These are phyloP conservation scores for Cutaneotrichosporon sp. DNA, from an alignment of 1,284 basidiomycete genomes.

Conservation along the genomic window DNA sequence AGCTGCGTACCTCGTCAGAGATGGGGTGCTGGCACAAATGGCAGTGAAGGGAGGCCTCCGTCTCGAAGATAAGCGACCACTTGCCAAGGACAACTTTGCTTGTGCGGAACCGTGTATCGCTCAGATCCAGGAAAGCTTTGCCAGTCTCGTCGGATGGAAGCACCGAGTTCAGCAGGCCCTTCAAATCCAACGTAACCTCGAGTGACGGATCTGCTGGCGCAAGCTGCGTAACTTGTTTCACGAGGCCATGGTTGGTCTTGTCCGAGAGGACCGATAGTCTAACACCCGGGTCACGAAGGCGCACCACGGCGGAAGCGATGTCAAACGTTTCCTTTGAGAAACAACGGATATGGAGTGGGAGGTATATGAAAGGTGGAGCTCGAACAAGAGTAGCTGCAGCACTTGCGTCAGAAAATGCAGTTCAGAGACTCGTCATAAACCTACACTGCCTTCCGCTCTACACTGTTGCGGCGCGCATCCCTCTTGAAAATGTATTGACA, in stretches of 20 bases:
- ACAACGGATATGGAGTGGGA: slow-evolving; percentile 58
- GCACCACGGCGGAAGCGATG: slow-evolving; percentile 14
- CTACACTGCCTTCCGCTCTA: slow-evolving; percentile 45
- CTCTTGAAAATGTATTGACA: slow-evolving; percentile 38
- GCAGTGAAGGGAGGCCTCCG: slow-evolving; percentile 53
- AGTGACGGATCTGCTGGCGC: not conserved
- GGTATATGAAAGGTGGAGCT: slow-evolving; percentile 26
- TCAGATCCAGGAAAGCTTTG: slow-evolving; percentile 61
- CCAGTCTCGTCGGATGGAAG: slow-evolving; percentile 55
- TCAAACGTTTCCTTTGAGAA: slow-evolving; percentile 60
- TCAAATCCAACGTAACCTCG: not conserved
- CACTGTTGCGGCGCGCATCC: slow-evolving; percentile 40
- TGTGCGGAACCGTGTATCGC: slow-evolving; percentile 59
- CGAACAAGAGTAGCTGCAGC: slow-evolving; percentile 47
- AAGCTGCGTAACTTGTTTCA: not conserved
- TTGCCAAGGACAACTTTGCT: slow-evolving; percentile 30
- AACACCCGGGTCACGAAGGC: not conserved
- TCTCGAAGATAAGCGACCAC: slow-evolving; percentile 22
- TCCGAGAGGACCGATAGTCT: slow-evolving; percentile 26
- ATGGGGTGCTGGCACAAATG: slow-evolving; percentile 59
- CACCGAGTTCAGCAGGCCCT: slow-evolving; percentile 55
- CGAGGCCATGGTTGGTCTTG: not conserved
- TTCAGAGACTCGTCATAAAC: slow-evolving; percentile 10
- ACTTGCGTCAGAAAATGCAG: slow-evolving; percentile 21
- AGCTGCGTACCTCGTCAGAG: slow-evolving; percentile 54